Conservation (phyloP, 306 rosid genomes). For the Prinsepia uniflora region DNA sequence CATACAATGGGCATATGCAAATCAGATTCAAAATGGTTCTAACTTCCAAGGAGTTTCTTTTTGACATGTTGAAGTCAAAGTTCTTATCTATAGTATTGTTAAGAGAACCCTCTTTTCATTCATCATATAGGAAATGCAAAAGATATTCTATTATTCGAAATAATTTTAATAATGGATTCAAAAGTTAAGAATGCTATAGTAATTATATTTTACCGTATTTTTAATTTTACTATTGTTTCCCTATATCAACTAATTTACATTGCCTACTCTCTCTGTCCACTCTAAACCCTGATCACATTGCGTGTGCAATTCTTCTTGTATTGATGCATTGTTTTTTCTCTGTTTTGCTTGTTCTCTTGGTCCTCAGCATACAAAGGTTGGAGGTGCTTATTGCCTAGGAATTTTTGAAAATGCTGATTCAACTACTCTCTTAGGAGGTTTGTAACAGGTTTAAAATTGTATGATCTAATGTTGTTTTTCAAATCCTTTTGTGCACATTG, state of each 20-base stretch:
- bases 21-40: background rate
- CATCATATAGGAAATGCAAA: background rate
- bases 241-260: background rate
- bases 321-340: background rate
- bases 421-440: constrained; percentile 57
- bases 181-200: background rate
- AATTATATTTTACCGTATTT: background rate
- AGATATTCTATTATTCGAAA: background rate
- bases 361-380: constrained; percentile 45
- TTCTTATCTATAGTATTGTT: background rate
- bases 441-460: background rate
- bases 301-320: background rate
- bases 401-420: constrained; percentile 40
- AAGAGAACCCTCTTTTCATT: constrained; percentile 11
- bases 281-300: background rate
- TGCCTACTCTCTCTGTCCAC: background rate
- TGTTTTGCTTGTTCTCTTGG: constrained; percentile 5
- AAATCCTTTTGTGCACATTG: background rate
- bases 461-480: background rate
- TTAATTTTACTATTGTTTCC: too few relatives aligned
- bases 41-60: background rate
- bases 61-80: background rate
- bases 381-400: constrained; percentile 51
- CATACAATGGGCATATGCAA: background rate
- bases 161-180: background rate